Evolutionary conservation across 768 basidiomycete genomes (phyloP).

Genomic region (Pisolithus tinctorius): DNA sequence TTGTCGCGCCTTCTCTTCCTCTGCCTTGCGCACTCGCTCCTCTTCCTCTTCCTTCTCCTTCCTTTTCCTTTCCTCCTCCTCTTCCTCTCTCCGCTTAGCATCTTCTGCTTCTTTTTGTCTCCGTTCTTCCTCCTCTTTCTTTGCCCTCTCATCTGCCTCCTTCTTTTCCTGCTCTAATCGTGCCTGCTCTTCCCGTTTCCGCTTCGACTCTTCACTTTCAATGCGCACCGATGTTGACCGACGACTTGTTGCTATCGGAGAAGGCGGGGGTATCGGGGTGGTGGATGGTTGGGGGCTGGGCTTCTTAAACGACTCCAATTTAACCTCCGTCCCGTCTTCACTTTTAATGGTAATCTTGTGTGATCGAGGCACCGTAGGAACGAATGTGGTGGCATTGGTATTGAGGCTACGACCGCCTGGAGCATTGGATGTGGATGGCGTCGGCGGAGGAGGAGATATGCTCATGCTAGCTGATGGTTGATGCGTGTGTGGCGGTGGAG

Average conservation of each 20-base stretch:
- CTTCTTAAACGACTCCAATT: slow-evolving; percentile 49
- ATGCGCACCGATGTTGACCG: slow-evolving; percentile 45
- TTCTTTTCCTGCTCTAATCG: slow-evolving; percentile 33
- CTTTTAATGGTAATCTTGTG: slow-evolving; percentile 52
- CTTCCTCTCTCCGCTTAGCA: slow-evolving; percentile 37
- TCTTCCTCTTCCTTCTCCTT: slow-evolving; percentile 36
- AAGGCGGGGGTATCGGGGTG: slow-evolving; percentile 34
- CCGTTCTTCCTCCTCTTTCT: slow-evolving; percentile 31
- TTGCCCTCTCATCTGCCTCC: slow-evolving; percentile 31
- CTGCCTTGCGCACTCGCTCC: slow-evolving; percentile 30
- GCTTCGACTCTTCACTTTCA: slow-evolving; percentile 55
- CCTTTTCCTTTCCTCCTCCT: slow-evolving; percentile 28
- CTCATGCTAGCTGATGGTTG: slow-evolving; percentile 40
- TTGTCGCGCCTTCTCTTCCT: slow-evolving; percentile 32
- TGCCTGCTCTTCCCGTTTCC: slow-evolving; percentile 40
- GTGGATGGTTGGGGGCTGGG: slow-evolving; percentile 35
- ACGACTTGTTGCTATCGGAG: slow-evolving; percentile 20
- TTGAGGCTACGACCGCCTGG: slow-evolving; percentile 44
- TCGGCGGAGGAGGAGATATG: slow-evolving; percentile 57
- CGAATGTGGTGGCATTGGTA: slow-evolving; percentile 58
- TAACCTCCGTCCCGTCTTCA: slow-evolving; percentile 58
- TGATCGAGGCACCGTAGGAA: slow-evolving; percentile 41
- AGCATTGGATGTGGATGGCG: slow-evolving; percentile 47
- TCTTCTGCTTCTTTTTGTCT: slow-evolving; percentile 33
- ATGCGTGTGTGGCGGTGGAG: slow-evolving; percentile 35